Conservation (phyloP, 257 asterid species). For the Solanum verrucosum region DNA sequence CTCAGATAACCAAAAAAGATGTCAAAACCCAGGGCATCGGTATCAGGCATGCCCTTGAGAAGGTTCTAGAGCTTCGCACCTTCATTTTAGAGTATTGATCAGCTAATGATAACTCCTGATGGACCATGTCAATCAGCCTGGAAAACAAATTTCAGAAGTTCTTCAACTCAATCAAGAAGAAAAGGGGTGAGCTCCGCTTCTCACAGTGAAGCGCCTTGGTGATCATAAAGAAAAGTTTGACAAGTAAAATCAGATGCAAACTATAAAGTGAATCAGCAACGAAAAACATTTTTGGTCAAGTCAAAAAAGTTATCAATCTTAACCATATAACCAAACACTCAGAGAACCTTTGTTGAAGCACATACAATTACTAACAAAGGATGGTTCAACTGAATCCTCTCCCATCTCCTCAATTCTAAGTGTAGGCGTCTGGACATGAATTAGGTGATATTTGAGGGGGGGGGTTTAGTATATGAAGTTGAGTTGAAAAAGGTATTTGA, state of each 20-base stretch:
- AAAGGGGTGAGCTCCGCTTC: not conserved
- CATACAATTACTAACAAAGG: not conserved
- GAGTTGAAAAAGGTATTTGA: not conserved
- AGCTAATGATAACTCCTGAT: conserved; percentile 87
- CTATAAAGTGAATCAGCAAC: not conserved
- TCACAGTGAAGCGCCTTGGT: not conserved
- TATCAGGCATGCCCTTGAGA: not conserved
- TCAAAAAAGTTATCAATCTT: not conserved
- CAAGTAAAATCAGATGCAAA: not conserved
- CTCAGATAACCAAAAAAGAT: not conserved
- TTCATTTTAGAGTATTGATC: conserved; percentile 78
- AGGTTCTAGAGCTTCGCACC: conserved; percentile 38
- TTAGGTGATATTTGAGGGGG: not conserved
- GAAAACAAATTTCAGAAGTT: conserved; percentile 14
- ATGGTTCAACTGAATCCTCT: not conserved
- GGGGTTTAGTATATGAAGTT: not conserved
- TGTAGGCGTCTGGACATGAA: not conserved
- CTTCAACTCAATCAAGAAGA: not conserved
- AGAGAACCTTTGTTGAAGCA: not conserved
- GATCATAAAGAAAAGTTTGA: not conserved
- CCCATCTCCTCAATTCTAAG: not conserved
- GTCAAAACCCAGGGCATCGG: not conserved
- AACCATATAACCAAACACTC: not conserved
- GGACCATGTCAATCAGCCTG: conserved; percentile 89
- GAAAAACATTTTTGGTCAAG: not conserved